Conservation (phyloP, 495 filamentous ascomycete species). For the Xanthoparmelia taractica region DNA sequence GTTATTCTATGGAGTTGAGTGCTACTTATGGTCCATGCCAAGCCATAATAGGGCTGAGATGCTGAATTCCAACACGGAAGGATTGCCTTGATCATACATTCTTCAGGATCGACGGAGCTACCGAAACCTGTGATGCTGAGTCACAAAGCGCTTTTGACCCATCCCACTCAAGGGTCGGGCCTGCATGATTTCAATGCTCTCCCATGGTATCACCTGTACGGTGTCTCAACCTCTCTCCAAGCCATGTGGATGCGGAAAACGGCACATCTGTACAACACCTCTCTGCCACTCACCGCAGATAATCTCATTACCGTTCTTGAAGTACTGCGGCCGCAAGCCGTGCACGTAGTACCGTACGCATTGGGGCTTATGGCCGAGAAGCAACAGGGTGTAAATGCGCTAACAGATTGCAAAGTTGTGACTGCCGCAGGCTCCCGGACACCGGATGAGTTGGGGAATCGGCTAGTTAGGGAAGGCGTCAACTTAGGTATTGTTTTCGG, state of each 20-base stretch:
- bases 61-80: too few relatives aligned
- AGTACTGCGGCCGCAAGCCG: conserved; percentile 39
- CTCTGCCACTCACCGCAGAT: conserved; percentile 44
- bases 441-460: conserved; percentile 50
- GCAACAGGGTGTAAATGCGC: conserved; percentile 37
- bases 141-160: conserved; percentile 37
- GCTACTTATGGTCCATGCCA: too few relatives aligned
- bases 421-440: conserved; percentile 45
- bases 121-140: conserved; percentile 44
- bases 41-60: too few relatives aligned
- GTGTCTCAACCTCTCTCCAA: background rate
- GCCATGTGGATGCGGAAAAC: conserved; percentile 43
- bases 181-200: conserved; percentile 47
- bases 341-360: conserved; percentile 49
- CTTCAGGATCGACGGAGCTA: conserved; percentile 49
- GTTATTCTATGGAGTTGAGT: too few relatives aligned
- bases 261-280: conserved; percentile 43
- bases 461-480: conserved; percentile 40
- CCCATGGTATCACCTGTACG: conserved; percentile 44
- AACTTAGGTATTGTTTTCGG: conserved; percentile 45
- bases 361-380: conserved; percentile 47
- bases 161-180: conserved; percentile 28
- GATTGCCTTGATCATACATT: conserved; percentile 43
- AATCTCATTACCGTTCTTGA: conserved; percentile 41
- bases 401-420: conserved; percentile 41